Conservation (phyloP, 1,284 basidiomycete genomes). For the Jaminaea rosea region DNA sequence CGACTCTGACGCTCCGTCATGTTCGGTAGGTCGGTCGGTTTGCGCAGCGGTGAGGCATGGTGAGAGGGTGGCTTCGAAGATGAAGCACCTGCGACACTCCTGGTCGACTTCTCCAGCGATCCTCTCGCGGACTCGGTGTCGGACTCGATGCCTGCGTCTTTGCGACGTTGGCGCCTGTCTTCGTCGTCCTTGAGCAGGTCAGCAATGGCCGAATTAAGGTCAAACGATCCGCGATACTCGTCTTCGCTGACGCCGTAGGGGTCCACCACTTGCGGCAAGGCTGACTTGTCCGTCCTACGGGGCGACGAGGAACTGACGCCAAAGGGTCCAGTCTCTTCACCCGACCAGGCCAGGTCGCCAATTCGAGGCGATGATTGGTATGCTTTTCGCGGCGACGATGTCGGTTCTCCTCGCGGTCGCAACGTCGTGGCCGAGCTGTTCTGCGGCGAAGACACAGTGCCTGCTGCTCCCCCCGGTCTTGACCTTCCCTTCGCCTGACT, state of each 20-base stretch:
- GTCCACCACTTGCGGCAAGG: constrained; percentile 6
- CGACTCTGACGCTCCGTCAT: too few relatives aligned
- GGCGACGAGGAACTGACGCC: constrained; percentile 3
- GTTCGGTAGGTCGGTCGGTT: too few relatives aligned
- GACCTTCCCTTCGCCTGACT: too few relatives aligned
- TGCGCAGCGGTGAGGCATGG: too few relatives aligned
- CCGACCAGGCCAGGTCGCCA: constrained; percentile 36
- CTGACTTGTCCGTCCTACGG: too few relatives aligned
- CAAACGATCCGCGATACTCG: constrained; percentile 29
- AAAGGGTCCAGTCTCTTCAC: constrained; percentile 37
- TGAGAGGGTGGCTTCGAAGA: not conserved
- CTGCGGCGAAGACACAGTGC: too few relatives aligned
- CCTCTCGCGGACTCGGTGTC: not conserved
- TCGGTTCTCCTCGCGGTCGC: too few relatives aligned
- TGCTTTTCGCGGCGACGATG: too few relatives aligned
- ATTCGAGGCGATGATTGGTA: constrained; percentile 26
- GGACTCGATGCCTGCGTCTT: constrained; percentile 1
- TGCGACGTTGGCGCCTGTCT: constrained; percentile 15
- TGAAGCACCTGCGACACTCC: not conserved
- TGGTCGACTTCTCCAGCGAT: not conserved
- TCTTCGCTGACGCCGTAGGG: constrained; percentile 10
- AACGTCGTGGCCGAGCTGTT: too few relatives aligned
- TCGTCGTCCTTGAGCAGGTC: constrained; percentile 35
- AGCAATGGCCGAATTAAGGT: constrained; percentile 36
- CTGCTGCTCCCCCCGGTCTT: too few relatives aligned